These are phyloP conservation scores for Scopulariopsis brevicaulis DNA, from an alignment of 2,329 filamentous ascomycete genomes.

Conservation along the genomic window DNA sequence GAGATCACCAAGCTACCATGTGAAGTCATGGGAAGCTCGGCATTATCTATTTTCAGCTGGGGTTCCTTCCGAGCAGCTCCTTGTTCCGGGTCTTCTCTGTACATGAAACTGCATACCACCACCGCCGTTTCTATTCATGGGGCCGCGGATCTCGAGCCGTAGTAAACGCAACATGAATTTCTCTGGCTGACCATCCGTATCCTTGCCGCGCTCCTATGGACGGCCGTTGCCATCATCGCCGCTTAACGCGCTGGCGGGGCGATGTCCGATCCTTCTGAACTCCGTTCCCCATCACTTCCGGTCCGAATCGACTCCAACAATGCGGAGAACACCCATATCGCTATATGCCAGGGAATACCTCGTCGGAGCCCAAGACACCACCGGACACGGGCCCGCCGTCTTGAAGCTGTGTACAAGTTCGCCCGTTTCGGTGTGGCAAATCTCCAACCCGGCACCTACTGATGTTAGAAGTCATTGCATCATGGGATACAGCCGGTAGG, in stretches of 20 bases:
- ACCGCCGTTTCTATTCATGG: neutral
- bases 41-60: neutral
- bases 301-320: slow-evolving; percentile 47
- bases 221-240: neutral
- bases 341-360: slow-evolving; percentile 65
- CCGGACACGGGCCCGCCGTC: slow-evolving; percentile 49
- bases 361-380: slow-evolving; percentile 67
- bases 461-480: neutral
- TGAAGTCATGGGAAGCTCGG: neutral
- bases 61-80: neutral
- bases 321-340: slow-evolving; percentile 57
- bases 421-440: slow-evolving; percentile 63
- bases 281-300: slow-evolving; percentile 20
- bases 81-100: neutral
- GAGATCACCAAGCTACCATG: neutral
- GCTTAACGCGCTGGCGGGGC: neutral
- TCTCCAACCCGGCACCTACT: slow-evolving; percentile 49
- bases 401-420: slow-evolving; percentile 64
- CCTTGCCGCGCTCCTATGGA: neutral
- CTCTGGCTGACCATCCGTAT: neutral
- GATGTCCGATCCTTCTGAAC: neutral
- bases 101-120: neutral
- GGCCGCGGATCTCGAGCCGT: neutral
- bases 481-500: too few relatives aligned
- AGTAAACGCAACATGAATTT: neutral